Conservation (phyloP, 371 early-diverging fungal species). For the Circinella minor region DNA sequence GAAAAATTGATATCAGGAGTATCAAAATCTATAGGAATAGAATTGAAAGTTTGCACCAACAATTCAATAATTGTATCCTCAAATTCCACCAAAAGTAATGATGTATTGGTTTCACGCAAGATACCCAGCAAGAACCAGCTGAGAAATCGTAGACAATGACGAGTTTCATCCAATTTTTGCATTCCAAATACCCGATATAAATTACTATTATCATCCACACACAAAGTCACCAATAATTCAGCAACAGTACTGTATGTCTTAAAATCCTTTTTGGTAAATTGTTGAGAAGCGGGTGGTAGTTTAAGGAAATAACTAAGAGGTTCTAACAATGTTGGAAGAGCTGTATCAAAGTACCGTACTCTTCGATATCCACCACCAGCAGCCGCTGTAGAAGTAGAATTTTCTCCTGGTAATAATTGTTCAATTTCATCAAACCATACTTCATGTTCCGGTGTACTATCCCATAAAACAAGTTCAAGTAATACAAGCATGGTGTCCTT, state of each 20-base stretch:
- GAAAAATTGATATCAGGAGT: constrained; percentile 44
- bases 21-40: constrained; percentile 44
- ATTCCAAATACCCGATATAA: constrained; percentile 35
- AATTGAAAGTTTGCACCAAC: constrained; percentile 43
- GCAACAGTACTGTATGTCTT: constrained; percentile 43
- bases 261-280: constrained; percentile 56
- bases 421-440: constrained; percentile 48
- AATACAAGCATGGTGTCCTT: constrained; percentile 48
- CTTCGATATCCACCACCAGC: constrained; percentile 28
- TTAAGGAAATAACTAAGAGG: constrained; percentile 42
- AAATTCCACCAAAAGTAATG: constrained; percentile 34
- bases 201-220: constrained; percentile 32
- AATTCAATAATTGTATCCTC: constrained; percentile 46
- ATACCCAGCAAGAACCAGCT: constrained; percentile 52
- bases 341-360: constrained; percentile 39
- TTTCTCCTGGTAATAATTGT: constrained; percentile 24
- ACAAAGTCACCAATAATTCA: constrained; percentile 40
- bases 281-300: constrained; percentile 34
- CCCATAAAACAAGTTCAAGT: constrained; percentile 52
- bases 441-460: constrained; percentile 31
- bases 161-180: constrained; percentile 49
- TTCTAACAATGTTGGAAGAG: constrained; percentile 31
- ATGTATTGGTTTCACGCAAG: constrained; percentile 25
- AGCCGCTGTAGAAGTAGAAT: constrained; percentile 26
- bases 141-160: constrained; percentile 49